Percentiles rank a stretch among this genome's conserved stretches.
These are phyloP conservation scores for Yamadazyma akitaensis DNA, from an alignment of 805 yeast genomes.

Conservation along the genomic window DNA sequence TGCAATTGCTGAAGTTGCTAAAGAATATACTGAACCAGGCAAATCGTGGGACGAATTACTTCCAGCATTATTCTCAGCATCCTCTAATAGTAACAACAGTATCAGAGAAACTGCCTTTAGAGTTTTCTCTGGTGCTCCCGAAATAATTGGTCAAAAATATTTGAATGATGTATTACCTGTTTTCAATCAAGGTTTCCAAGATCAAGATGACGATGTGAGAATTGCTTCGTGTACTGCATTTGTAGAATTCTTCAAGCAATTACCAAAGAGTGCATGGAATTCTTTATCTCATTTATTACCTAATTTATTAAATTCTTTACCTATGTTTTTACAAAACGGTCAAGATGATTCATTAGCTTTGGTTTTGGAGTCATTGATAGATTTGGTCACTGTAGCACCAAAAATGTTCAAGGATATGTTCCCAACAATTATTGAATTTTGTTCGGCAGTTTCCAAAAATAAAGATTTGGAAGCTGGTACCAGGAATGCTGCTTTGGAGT, in stretches of 20 bases:
- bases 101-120: slow-evolving; percentile 90
- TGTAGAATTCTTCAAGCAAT: slow-evolving; percentile 78
- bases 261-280: slow-evolving; percentile 80
- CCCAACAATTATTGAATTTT: slow-evolving; percentile 79
- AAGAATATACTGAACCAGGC: slow-evolving; percentile 51
- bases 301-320: slow-evolving; percentile 77
- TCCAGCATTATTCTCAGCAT: slow-evolving; percentile 69
- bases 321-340: slow-evolving; percentile 74
- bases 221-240: slow-evolving; percentile 91
- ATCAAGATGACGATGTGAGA: slow-evolving; percentile 75
- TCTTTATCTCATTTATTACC: slow-evolving; percentile 77
- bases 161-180: slow-evolving; percentile 59
- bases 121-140: slow-evolving; percentile 82
- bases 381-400: slow-evolving; percentile 89
- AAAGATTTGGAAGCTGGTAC: slow-evolving; percentile 75
- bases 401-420: slow-evolving; percentile 92
- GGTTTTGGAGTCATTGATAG: slow-evolving; percentile 86
- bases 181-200: slow-evolving; percentile 79
- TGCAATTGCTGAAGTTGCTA: slow-evolving; percentile 89
- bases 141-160: slow-evolving; percentile 60
- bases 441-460: slow-evolving; percentile 79
- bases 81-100: slow-evolving; percentile 51
- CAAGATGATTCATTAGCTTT: slow-evolving; percentile 79
- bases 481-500: slow-evolving; percentile 83
- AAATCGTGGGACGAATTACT: slow-evolving; percentile 76